phyloP scores from a whole-genome alignment of 345 rosid species.

The Salix exigua region DNA sequence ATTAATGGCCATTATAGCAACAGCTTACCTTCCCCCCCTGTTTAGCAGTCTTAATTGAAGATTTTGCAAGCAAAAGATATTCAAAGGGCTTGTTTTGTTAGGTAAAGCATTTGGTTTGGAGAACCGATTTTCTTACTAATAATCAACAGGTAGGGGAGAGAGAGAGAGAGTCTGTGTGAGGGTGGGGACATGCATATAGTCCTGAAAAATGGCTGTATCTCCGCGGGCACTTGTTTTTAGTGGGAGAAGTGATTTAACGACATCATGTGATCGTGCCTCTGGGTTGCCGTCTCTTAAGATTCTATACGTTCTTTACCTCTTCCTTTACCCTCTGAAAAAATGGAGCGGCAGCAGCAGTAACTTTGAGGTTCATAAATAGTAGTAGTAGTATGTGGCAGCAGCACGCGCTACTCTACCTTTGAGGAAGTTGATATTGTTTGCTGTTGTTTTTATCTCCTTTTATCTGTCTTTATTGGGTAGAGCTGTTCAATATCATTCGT shows the following conservation, averaged over 20 bases:
- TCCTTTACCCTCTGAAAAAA: conserved; percentile 1
- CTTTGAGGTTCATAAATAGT: background rate
- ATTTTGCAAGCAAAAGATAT: background rate
- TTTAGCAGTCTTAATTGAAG: background rate
- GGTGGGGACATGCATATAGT: conserved; percentile 10
- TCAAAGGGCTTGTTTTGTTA: conserved; percentile 11
- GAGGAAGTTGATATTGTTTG: background rate
- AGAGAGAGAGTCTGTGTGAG: background rate
- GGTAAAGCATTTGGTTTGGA: conserved; percentile 14
- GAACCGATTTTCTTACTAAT: background rate
- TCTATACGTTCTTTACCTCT: conserved; percentile 13
- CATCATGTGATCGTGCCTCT: conserved; percentile 44
- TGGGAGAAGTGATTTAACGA: background rate
- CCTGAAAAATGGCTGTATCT: conserved; percentile 29
- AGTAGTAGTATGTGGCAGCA: too few species aligned
- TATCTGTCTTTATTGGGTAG: conserved; percentile 17
- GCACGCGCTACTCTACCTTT: background rate
- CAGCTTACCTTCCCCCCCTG: background rate
- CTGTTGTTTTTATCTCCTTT: conserved; percentile 6
- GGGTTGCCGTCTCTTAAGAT: conserved; percentile 15
- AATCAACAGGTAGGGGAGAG: background rate
- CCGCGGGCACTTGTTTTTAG: conserved; percentile 10
- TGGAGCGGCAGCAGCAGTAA: background rate
- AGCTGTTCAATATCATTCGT: background rate
- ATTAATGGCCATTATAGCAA: background rate